Percentiles rank a stretch among this genome's conserved stretches.
These are phyloP conservation scores for Fraxinus velutina DNA, from an alignment of 305 asterid species.

Conservation along the genomic window DNA sequence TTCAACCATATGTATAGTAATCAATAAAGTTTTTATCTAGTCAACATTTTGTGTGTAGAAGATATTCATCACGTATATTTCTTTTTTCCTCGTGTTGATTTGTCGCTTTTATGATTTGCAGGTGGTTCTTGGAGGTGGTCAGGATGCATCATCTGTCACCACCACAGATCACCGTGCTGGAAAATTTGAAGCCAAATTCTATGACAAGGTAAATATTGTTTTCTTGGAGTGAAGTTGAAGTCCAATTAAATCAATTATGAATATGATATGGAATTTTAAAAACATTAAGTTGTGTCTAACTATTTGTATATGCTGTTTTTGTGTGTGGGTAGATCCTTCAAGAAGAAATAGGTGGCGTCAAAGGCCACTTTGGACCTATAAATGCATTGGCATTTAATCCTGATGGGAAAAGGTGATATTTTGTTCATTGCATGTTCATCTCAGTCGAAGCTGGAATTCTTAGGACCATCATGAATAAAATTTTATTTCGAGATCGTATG, in stretches of 20 bases:
- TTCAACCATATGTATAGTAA: neutral
- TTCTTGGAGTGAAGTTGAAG: neutral
- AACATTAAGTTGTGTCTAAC: neutral
- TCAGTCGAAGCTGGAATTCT: neutral
- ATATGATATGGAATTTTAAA: neutral
- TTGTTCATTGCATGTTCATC: neutral
- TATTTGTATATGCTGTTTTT: conserved; percentile 12
- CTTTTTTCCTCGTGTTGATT: conserved; percentile 1
- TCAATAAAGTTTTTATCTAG: neutral
- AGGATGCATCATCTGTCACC: conserved; percentile 89
- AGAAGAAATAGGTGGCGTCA: conserved; percentile 87
- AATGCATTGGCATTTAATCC: conserved; percentile 95
- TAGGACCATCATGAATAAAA: neutral
- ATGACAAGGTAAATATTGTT: conserved; percentile 59
- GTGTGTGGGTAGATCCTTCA: conserved; percentile 57
- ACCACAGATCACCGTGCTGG: conserved; percentile 99
- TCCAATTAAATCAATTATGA: conserved; percentile 1
- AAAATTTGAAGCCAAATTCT: conserved; percentile 89
- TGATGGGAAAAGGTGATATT: conserved; percentile 73
- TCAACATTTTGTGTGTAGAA: neutral
- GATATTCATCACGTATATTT: neutral
- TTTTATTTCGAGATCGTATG: neutral
- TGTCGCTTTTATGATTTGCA: conserved; percentile 25
- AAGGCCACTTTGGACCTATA: conserved; percentile 94
- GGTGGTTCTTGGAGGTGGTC: conserved; percentile 98